Evolutionary conservation across 257 asterid species (phyloP), one percentile per base, ranked within the genome.

Genomic region (Nicotiana obtusifolia): DNA sequence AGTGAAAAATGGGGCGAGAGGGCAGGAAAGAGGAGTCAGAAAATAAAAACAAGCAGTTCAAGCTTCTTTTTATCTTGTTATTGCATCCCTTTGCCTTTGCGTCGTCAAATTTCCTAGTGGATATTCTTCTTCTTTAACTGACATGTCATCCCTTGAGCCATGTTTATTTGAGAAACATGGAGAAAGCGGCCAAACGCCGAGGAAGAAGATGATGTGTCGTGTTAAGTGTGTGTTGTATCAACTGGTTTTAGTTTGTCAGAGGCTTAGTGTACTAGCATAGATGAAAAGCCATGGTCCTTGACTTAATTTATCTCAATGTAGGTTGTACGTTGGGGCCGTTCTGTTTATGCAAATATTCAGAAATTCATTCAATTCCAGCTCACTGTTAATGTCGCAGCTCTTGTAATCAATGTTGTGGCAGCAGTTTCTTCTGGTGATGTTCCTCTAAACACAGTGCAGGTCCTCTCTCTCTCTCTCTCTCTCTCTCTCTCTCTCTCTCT

Each of bases 281-380:
- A 19, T 56, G 44, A 15, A 83, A 64, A 79, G 24, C 53, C 24
- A 31, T 44, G 80, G 83, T 54, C 24, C 75, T 49, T 56, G 37
- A 75, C 47, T 78, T 71, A 60, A 62, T 56, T 76, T 80, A 28
- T 83, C 79, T 66, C 64, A 61, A 15, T 85, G 84, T 87, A 95
- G 99, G 99, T 95, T 85, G 99, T 95, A 59, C 95, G 97, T n/a
- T 95, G 99, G 99, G 99, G 99, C 20, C 97, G 98, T 69, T 94
- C 99, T 20, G 98, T 95, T 15, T 95, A 93, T 81, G 98, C 98
- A 86, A 95, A 95, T 78, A 95, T 95, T 78, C 99, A 95, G 86
- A 95, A 93, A 85, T 95, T 95, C 78, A 95, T 95, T 87, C 99
- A 95, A 91, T 95, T 95, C 87, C 99, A 95, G 91, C 99, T 95